Evolutionary conservation across 164 flowering plant genomes (phyloP).

Genomic region (Tinospora cordifolia): DNA sequence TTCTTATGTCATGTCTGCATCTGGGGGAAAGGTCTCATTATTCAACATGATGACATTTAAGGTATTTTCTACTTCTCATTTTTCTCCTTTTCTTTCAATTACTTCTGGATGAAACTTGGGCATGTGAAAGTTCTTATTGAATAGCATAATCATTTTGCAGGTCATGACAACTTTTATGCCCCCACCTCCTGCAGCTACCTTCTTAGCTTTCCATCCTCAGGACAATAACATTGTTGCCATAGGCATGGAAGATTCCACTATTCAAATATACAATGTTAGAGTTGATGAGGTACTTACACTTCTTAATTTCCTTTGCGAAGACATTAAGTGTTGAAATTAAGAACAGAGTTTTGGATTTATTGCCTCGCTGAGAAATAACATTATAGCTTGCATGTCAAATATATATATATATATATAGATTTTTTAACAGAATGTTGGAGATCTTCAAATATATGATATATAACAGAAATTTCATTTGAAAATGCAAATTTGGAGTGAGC

Average conservation of each 20-base stretch:
- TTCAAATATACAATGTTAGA: slow-evolving; percentile 67
- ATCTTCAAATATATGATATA: neutral
- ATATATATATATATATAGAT: neutral
- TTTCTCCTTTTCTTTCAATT: neutral
- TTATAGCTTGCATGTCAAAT: neutral
- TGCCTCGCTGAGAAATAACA: neutral
- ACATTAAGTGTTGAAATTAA: neutral
- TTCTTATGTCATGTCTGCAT: slow-evolving; percentile 60
- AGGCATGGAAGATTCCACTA: slow-evolving; percentile 68
- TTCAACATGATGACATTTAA: slow-evolving; percentile 74
- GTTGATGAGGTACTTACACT: slow-evolving; percentile 50
- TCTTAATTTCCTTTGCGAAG: neutral
- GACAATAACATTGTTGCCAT: slow-evolving; percentile 75
- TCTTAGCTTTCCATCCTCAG: slow-evolving; percentile 69
- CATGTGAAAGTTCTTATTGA: neutral
- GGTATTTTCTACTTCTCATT: slow-evolving; percentile 24
- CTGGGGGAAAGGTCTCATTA: slow-evolving; percentile 61
- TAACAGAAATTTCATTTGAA: no score
- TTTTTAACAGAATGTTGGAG: neutral
- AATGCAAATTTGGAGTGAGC: no score
- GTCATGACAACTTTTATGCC: slow-evolving; percentile 72
- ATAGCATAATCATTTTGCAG: slow-evolving; percentile 22
- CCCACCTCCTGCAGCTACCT: slow-evolving; percentile 77
- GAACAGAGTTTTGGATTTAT: neutral
- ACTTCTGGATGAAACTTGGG: neutral